These are phyloP conservation scores for Cladosporium oxysporum DNA, from an alignment of 2,329 filamentous ascomycete species.

Conservation along the genomic window DNA sequence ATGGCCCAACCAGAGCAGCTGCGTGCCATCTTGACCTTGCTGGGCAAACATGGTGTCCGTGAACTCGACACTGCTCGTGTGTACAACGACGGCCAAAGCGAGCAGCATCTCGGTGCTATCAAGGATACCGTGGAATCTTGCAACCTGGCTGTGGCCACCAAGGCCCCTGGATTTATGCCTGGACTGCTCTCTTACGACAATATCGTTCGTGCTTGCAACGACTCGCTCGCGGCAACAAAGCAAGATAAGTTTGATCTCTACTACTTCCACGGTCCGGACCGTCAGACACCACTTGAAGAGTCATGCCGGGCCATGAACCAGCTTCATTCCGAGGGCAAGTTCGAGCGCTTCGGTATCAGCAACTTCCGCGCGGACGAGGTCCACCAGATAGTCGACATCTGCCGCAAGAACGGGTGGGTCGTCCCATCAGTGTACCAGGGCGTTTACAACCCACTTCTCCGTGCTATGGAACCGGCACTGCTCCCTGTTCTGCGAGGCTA, in stretches of 20 bases:
- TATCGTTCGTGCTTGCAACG: slow-evolving; percentile 29
- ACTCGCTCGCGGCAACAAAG: slow-evolving; percentile 31
- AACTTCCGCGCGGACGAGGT: slow-evolving; percentile 52
- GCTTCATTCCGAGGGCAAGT: slow-evolving; percentile 45
- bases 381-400: slow-evolving; percentile 46
- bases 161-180: slow-evolving; percentile 33
- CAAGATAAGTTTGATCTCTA: slow-evolving; percentile 38
- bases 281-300: slow-evolving; percentile 46
- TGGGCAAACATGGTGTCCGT: slow-evolving; percentile 35
- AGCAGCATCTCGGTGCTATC: slow-evolving; percentile 45
- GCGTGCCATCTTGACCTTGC: slow-evolving; percentile 34
- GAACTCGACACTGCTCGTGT: slow-evolving; percentile 44
- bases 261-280: slow-evolving; percentile 52
- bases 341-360: slow-evolving; percentile 50
- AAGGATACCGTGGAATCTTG: slow-evolving; percentile 24
- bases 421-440: slow-evolving; percentile 52
- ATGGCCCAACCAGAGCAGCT: slow-evolving; percentile 27
- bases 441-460: slow-evolving; percentile 49
- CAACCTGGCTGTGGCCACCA: slow-evolving; percentile 32
- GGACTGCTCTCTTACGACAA: slow-evolving; percentile 30
- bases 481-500: slow-evolving; percentile 47
- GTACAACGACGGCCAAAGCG: slow-evolving; percentile 41
- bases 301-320: slow-evolving; percentile 46
- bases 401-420: slow-evolving; percentile 45
- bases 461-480: slow-evolving; percentile 45